These are phyloP conservation scores for Solanum piurae DNA, from an alignment of 257 asterid genomes.

Conservation along the genomic window DNA sequence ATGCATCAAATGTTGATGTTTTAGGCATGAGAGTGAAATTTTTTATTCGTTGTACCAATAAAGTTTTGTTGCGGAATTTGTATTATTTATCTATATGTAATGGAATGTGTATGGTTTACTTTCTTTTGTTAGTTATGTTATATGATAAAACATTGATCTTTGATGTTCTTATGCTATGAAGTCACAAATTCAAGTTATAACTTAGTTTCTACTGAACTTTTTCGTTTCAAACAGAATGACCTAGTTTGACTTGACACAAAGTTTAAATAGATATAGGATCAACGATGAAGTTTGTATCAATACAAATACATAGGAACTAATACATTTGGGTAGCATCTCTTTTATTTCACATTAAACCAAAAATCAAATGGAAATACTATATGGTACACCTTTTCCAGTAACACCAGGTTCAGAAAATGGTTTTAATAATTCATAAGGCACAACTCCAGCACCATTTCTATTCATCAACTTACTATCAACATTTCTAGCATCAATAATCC, in stretches of 20 bases:
- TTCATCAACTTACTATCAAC: not conserved
- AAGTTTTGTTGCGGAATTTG: not conserved
- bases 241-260: too few relatives aligned
- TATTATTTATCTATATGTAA: not conserved
- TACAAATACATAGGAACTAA: not conserved
- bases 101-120: not conserved
- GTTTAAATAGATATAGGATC: too few relatives aligned
- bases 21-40: not conserved
- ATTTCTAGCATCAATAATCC: not conserved
- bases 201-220: too few relatives aligned
- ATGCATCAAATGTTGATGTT: too few relatives aligned
- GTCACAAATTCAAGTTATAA: too few relatives aligned
- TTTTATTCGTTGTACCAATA: too few relatives aligned
- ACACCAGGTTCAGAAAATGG: not conserved
- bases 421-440: not conserved
- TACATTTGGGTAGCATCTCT: not conserved
- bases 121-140: too few relatives aligned
- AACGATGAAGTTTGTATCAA: too few relatives aligned
- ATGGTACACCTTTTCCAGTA: not conserved
- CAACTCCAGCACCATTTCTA: not conserved
- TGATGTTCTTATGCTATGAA: not conserved
- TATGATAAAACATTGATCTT: not conserved
- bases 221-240: too few relatives aligned
- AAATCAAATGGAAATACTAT: not conserved
- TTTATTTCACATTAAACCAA: not conserved